These are phyloP conservation scores for Herpotrichia juniperi DNA, from an alignment of 2,329 filamentous ascomycete species.

Conservation along the genomic window DNA sequence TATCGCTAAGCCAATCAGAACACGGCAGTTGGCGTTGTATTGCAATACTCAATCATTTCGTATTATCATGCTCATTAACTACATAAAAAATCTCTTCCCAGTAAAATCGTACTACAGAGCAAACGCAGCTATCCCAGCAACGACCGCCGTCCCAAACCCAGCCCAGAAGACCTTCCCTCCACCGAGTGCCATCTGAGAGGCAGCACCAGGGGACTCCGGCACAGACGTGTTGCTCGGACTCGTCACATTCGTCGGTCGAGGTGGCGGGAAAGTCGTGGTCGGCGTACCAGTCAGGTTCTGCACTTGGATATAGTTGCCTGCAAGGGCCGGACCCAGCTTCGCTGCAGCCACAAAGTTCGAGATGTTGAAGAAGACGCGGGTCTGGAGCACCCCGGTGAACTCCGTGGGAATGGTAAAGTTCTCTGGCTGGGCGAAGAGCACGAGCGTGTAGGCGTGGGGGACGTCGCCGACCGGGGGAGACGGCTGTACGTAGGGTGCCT, in stretches of 20 bases:
- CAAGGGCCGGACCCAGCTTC: conserved; percentile 34
- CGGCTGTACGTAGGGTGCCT: conserved; percentile 33
- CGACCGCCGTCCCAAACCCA: conserved; percentile 16
- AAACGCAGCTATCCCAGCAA: conserved; percentile 27
- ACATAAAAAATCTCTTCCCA: background rate
- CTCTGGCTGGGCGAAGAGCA: conserved; percentile 33
- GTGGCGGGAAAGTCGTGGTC: conserved; percentile 25
- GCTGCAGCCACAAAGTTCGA: conserved; percentile 41
- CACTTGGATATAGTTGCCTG: conserved; percentile 48
- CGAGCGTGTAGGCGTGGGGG: conserved; percentile 36
- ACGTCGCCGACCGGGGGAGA: conserved; percentile 35
- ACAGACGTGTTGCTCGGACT: conserved; percentile 2
- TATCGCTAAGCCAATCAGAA: conserved; percentile 16
- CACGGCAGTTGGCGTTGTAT: background rate
- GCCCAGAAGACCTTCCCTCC: conserved; percentile 22
- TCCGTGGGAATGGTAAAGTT: conserved; percentile 33
- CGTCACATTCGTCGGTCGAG: conserved; percentile 18
- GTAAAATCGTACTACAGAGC: conserved; percentile 20
- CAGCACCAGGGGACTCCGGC: conserved; percentile 21
- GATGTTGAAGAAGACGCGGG: conserved; percentile 43
- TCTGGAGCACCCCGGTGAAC: conserved; percentile 30
- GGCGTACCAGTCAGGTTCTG: conserved; percentile 33
- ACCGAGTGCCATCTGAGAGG: conserved; percentile 8
- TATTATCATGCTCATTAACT: background rate
- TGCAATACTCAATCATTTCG: background rate